Base-by-base conservation (phyloP, 345 rosid species). In the Syzygium aromaticum region DNA sequence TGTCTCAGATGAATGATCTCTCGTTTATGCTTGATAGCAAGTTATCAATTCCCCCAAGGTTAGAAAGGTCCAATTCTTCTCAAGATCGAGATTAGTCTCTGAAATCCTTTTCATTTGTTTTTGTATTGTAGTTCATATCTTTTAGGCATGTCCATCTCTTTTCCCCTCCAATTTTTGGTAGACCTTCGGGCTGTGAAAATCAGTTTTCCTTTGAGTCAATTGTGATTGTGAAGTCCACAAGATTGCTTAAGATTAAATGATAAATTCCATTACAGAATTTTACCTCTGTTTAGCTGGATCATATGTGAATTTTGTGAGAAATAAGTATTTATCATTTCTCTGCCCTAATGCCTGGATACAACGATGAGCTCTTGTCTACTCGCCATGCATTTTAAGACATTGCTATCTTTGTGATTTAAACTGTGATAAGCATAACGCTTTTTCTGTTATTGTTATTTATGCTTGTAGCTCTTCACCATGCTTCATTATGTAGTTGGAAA, bases 1-100 rank as follows among this genome's bases (percentile, higher is more conserved):
- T 96, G 89, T 94, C 96, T 33, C 96, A 94, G 94, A 95, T 94
- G 97, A 98, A 94, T 89, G 98, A 95, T 90, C 96, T 97, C 82
- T 97, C 97, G 19, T 96, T 97, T 90, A 97, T 97, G 98, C 95
- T 94, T 11, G 95, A 92, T 84, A 94, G 88, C 73, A 86, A 90
- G 86, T 96, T 96, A 73, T 91, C 95, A 56, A 52, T 95, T 25
- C 96, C 98, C 25, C 88, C 90, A 77, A 86, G 78, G 84, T 22
- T 43, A 53, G 91, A 86, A 80, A 63, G 52, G 84, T 84, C 63
- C 85, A 19, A 53, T 87, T 52, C 84, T 80, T 87, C 86, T 73
- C 78, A 73, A 84, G 83, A 61, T 86, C 78, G 84, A 84, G 38
- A 40, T 51, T 89, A 7, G 86, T 46, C 16, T 61, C 6, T 51